Conservation (phyloP, 1,284 basidiomycete species). For the Fomitopsis schrenkii region DNA sequence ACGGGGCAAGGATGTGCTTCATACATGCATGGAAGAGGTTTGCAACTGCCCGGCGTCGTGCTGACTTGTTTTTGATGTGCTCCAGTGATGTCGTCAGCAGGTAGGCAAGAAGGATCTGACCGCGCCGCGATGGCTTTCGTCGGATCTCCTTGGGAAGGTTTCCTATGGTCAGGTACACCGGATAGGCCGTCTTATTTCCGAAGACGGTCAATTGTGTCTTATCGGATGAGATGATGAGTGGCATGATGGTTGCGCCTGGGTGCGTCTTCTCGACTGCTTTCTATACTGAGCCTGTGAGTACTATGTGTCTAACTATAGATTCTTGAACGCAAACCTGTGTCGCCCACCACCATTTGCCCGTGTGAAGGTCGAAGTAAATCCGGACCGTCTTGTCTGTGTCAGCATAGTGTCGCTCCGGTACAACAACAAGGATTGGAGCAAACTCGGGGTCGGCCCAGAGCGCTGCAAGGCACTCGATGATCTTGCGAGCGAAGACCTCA, state of each 20-base stretch:
- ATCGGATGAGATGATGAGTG: slow-evolving; percentile 35
- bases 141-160: not conserved
- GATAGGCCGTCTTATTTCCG: slow-evolving; percentile 24
- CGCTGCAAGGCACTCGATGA: slow-evolving; percentile 23
- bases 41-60: slow-evolving; percentile 6
- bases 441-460: slow-evolving; percentile 18
- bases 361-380: slow-evolving; percentile 23
- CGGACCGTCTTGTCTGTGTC: slow-evolving; percentile 15
- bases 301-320: no score
- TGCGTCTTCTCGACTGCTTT: slow-evolving; percentile 21
- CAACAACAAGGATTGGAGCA: not conserved
- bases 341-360: slow-evolving; percentile 34
- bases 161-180: slow-evolving; percentile 19
- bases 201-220: not conserved
- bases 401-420: slow-evolving; percentile 23
- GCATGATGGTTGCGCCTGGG: slow-evolving; percentile 33
- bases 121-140: slow-evolving; percentile 23
- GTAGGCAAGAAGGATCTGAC: slow-evolving; percentile 33
- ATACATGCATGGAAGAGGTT: slow-evolving; percentile 22
- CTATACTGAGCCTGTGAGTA: slow-evolving; percentile 9
- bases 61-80: slow-evolving; percentile 17
- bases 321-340: slow-evolving; percentile 24
- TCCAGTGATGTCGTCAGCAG: slow-evolving; percentile 29
- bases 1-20: slow-evolving; percentile 10
- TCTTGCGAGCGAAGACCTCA: slow-evolving; percentile 25